A percentile compares a stretch with the other conserved stretches of the same genome.
Evolutionary conservation across 805 yeast genomes (phyloP).

Genomic region (Candida stauntonica): DNA sequence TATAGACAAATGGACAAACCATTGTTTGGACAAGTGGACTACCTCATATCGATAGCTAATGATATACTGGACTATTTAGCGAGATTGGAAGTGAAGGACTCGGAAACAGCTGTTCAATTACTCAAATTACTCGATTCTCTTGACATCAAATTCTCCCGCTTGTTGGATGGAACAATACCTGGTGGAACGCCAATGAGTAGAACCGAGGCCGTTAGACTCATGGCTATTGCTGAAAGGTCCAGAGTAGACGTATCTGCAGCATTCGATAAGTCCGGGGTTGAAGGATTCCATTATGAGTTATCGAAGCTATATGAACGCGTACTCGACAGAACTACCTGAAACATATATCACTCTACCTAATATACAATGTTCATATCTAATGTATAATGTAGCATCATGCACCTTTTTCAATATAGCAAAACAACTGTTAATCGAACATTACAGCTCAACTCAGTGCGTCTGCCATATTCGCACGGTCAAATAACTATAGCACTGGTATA

Average conservation of each 20-base stretch:
- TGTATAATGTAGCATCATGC: too few relatives aligned
- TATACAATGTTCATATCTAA: neutral
- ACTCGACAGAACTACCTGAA: conserved; percentile 32
- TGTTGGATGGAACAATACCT: conserved; percentile 34
- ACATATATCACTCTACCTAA: neutral
- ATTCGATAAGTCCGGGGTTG: conserved; percentile 32
- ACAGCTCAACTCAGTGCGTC: neutral
- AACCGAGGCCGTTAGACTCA: conserved; percentile 50
- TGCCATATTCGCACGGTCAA: neutral
- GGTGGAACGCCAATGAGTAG: conserved; percentile 33
- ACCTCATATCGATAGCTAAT: conserved; percentile 58
- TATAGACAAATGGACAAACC: conserved; percentile 22
- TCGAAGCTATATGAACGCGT: conserved; percentile 40
- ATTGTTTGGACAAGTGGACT: conserved; percentile 57
- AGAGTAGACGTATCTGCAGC: conserved; percentile 37
- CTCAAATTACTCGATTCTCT: conserved; percentile 35
- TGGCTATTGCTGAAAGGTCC: conserved; percentile 49
- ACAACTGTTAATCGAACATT: neutral
- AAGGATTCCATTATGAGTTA: conserved; percentile 42
- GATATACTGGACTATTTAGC: conserved; percentile 59
- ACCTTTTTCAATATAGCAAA: too few relatives aligned
- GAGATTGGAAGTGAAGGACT: conserved; percentile 25
- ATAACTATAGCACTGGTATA: neutral
- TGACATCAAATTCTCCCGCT: conserved; percentile 37
- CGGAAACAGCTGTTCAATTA: conserved; percentile 29